Conservation (phyloP, 2,329 filamentous ascomycete species). For the Arachnomyces sp. region DNA sequence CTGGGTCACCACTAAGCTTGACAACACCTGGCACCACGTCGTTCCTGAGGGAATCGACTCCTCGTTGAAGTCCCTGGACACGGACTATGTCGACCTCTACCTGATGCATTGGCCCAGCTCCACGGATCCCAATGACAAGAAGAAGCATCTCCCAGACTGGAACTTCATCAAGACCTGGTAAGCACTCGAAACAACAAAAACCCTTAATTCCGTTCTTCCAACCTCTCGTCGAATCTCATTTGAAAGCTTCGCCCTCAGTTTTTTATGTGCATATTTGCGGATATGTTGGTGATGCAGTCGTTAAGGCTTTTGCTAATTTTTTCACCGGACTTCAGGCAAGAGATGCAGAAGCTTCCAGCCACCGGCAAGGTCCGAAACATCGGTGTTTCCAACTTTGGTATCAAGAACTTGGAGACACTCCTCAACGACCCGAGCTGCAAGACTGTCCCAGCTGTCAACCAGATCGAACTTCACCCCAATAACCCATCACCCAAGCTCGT, state of each 20-base stretch:
- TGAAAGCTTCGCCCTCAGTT: no score
- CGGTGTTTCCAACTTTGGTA: constrained; percentile 79
- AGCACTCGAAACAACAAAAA: background rate
- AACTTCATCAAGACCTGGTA: constrained; percentile 64
- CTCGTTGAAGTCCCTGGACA: constrained; percentile 54
- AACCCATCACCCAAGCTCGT: constrained; percentile 26
- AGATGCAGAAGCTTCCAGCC: constrained; percentile 38
- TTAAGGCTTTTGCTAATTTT: background rate
- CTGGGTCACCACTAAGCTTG: constrained; percentile 61
- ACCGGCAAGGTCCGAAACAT: constrained; percentile 66
- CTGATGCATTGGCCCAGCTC: constrained; percentile 61
- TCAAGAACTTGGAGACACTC: constrained; percentile 71
- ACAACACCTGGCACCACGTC: constrained; percentile 57
- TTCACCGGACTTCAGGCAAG: constrained; percentile 20
- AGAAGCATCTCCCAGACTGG: constrained; percentile 62
- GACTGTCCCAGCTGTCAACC: constrained; percentile 42
- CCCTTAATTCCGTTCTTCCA: no score
- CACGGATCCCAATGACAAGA: constrained; percentile 42
- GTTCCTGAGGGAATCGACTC: constrained; percentile 55
- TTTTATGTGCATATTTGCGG: no score
- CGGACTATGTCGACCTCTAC: constrained; percentile 63
- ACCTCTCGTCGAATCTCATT: no score
- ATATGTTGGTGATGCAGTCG: background rate
- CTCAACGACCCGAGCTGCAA: constrained; percentile 52
- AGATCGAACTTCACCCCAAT: constrained; percentile 45